Evolutionary conservation across 371 early-diverging fungal genomes (phyloP).

Genomic region (Capillidium rhysosporum): DNA sequence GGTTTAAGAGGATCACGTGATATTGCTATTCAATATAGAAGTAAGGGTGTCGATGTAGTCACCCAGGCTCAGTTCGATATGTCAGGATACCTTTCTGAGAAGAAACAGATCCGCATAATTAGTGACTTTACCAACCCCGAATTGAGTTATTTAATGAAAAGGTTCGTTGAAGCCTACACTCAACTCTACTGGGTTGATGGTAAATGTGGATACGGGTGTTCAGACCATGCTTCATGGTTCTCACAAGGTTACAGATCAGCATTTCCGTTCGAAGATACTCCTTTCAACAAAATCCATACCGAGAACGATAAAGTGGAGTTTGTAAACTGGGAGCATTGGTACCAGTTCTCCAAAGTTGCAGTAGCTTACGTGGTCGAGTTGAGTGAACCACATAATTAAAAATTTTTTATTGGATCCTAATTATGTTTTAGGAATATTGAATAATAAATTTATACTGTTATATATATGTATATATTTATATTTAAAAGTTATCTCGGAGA

Average conservation of each 20-base stretch:
- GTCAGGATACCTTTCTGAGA: conserved; percentile 54
- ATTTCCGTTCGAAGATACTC: conserved; percentile 54
- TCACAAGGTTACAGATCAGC: conserved; percentile 59
- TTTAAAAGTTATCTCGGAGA: too few relatives aligned
- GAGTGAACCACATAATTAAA: background rate
- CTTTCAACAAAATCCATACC: conserved; percentile 40
- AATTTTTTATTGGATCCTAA: background rate
- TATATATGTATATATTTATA: too few relatives aligned
- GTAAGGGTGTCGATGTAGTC: conserved; percentile 27
- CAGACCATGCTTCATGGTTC: conserved; percentile 85
- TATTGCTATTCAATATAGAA: conserved; percentile 45
- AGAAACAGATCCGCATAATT: conserved; percentile 54
- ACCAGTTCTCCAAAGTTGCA: conserved; percentile 58
- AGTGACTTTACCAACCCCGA: conserved; percentile 56
- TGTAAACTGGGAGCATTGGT: conserved; percentile 62
- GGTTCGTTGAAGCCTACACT: background rate
- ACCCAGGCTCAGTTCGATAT: conserved; percentile 62
- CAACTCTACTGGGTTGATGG: background rate
- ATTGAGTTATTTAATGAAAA: conserved; percentile 30
- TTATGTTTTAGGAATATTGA: too few relatives aligned
- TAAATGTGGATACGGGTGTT: conserved; percentile 48
- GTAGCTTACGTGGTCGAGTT: conserved; percentile 72
- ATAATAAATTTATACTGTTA: too few relatives aligned
- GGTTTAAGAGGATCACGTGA: conserved; percentile 82
- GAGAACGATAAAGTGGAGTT: conserved; percentile 42